Percentiles rank a stretch among this genome's conserved stretches.
phyloP scores from a whole-genome alignment of 2,329 filamentous ascomycete genomes.

The Botrytis pseudocinerea region DNA sequence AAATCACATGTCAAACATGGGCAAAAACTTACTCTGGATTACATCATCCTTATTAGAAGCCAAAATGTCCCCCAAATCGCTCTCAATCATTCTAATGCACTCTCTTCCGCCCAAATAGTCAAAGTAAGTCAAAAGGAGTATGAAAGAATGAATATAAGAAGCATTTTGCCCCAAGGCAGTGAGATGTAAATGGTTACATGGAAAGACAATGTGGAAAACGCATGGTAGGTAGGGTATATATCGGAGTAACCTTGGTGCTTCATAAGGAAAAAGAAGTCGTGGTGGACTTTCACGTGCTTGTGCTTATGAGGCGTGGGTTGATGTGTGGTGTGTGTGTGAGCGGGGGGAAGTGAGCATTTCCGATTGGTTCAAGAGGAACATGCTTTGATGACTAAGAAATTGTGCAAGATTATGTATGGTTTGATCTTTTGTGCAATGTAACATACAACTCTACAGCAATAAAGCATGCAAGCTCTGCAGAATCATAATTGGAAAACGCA shows the following conservation, averaged over 20 bases:
- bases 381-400: not conserved
- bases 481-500: too few species aligned
- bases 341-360: not conserved
- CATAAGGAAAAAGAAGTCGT: not conserved
- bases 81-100: slow-evolving; percentile 18
- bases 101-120: not conserved
- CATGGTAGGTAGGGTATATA: not conserved
- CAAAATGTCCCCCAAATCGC: not conserved
- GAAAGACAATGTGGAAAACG: not conserved
- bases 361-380: not conserved
- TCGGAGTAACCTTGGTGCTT: not conserved
- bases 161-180: slow-evolving; percentile 6
- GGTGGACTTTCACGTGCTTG: not conserved
- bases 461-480: too few species aligned
- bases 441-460: too few species aligned
- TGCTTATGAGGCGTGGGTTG: too few species aligned
- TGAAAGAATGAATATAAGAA: not conserved
- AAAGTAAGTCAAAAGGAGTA: not conserved
- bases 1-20: slow-evolving; percentile 38
- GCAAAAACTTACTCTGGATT: slow-evolving; percentile 34
- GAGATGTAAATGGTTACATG: slow-evolving; percentile 7
- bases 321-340: not conserved
- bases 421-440: not conserved
- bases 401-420: not conserved
- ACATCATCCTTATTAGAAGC: slow-evolving; percentile 25